Percentiles rank a stretch among this genome's conserved stretches.
phyloP scores from a whole-genome alignment of 73 alveolate genomes.

The Symbiodinium natans region DNA sequence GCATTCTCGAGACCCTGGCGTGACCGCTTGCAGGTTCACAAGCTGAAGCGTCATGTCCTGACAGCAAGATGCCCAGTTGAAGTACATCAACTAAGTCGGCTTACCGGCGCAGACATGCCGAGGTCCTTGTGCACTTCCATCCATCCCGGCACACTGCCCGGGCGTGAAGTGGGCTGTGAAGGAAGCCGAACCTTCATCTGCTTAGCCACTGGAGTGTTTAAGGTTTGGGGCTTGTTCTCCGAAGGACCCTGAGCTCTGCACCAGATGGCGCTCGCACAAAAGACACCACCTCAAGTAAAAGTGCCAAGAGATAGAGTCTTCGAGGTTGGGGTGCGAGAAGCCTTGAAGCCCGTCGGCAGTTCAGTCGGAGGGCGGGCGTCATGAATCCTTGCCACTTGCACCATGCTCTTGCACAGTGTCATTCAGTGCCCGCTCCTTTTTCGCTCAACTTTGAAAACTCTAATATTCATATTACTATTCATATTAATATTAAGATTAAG shows the following conservation, averaged over 20 bases:
- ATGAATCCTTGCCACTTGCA: neutral
- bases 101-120: neutral
- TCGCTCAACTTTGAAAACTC: no score
- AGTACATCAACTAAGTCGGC: neutral
- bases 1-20: neutral
- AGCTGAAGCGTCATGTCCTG: neutral
- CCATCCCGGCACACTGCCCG: neutral
- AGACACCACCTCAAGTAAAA: neutral
- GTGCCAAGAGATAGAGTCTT: no score
- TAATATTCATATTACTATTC: no score
- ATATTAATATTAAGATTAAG: no score
- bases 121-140: neutral
- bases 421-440: no score
- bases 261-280: neutral
- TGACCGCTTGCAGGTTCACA: neutral
- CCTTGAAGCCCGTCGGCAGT: neutral
- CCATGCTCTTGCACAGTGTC: no score
- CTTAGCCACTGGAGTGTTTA: neutral
- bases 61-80: neutral
- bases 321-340: no score
- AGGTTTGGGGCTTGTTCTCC: neutral
- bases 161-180: neutral
- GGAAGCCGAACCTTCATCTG: neutral
- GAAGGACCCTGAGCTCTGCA: neutral
- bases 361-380: neutral